phyloP scores from a whole-genome alignment of 352 stramenopile genomes.

The Globisporangium cystogenes region DNA sequence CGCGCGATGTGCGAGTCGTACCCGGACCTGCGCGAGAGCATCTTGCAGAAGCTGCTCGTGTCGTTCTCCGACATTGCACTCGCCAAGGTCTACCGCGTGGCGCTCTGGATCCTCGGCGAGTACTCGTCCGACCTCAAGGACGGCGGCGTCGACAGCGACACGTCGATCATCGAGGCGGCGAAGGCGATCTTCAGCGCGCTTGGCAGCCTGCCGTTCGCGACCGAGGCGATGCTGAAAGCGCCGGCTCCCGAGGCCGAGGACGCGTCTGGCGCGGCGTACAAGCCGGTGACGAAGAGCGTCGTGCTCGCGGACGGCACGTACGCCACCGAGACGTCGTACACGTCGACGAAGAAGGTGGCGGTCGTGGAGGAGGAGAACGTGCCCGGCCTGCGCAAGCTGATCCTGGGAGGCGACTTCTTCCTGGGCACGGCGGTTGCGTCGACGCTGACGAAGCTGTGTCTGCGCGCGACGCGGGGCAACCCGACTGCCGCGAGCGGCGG shows the following conservation, averaged over 20 bases:
- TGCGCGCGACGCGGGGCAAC: slow-evolving; percentile 77
- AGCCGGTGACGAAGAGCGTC: slow-evolving; percentile 96
- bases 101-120: slow-evolving; percentile 96
- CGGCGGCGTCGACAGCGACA: slow-evolving; percentile 35
- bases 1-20: slow-evolving; percentile 98
- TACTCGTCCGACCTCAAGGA: slow-evolving; percentile 69
- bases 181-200: slow-evolving; percentile 88
- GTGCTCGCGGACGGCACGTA: slow-evolving; percentile 99
- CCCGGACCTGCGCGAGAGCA: slow-evolving; percentile 86
- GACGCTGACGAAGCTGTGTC: slow-evolving; percentile 96
- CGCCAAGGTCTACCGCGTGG: slow-evolving; percentile 95
- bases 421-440: slow-evolving; percentile 90
- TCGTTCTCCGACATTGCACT: slow-evolving; percentile 92
- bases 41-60: slow-evolving; percentile 94
- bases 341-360: slow-evolving; percentile 31
- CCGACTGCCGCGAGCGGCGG: slow-evolving; percentile 35
- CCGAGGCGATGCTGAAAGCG: slow-evolving; percentile 43
- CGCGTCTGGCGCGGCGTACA: slow-evolving; percentile 51
- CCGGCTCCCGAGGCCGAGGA: slow-evolving; percentile 13
- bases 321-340: slow-evolving; percentile 95
- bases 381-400: slow-evolving; percentile 81
- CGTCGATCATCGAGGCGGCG: slow-evolving; percentile 68
- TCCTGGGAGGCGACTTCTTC: slow-evolving; percentile 96
- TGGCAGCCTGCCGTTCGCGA: slow-evolving; percentile 67
- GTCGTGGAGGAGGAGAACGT: slow-evolving; percentile 60